Conservation (phyloP, 768 basidiomycete species). For the Tulasnella sp. region DNA sequence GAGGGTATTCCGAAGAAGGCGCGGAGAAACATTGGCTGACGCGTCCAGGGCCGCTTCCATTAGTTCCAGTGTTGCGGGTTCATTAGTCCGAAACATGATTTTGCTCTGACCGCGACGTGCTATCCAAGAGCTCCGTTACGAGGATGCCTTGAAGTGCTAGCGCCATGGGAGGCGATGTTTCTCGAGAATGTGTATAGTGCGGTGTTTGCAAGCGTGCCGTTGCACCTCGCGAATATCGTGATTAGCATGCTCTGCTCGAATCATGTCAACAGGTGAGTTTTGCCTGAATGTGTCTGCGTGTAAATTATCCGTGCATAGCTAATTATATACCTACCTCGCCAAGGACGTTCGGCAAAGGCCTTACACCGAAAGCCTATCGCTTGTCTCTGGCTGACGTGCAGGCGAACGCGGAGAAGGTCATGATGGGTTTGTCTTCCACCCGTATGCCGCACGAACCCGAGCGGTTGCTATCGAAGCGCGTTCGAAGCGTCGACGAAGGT, state of each 20-base stretch:
- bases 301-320: not conserved
- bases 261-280: constrained; percentile 40
- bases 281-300: not conserved
- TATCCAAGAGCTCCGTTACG: constrained; percentile 55
- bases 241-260: constrained; percentile 59
- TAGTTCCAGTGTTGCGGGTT: constrained; percentile 38
- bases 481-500: not conserved
- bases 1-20: not conserved
- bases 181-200: constrained; percentile 43
- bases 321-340: constrained; percentile 25
- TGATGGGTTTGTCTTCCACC: not conserved
- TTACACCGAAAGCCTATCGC: constrained; percentile 54
- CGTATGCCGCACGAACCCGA: constrained; percentile 13
- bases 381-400: constrained; percentile 43
- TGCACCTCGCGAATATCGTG: constrained; percentile 55
- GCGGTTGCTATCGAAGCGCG: not conserved
- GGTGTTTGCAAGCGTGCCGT: constrained; percentile 49
- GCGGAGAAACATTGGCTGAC: not conserved
- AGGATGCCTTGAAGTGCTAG: constrained; percentile 58
- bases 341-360: constrained; percentile 53
- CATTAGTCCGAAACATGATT: not conserved
- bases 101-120: constrained; percentile 44
- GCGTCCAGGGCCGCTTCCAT: constrained; percentile 21
- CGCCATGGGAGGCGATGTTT: constrained; percentile 43
- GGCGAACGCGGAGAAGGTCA: constrained; percentile 23